These are phyloP conservation scores for Pichiaceae sp. DNA, from an alignment of 1,139 yeast species.

Conservation along the genomic window DNA sequence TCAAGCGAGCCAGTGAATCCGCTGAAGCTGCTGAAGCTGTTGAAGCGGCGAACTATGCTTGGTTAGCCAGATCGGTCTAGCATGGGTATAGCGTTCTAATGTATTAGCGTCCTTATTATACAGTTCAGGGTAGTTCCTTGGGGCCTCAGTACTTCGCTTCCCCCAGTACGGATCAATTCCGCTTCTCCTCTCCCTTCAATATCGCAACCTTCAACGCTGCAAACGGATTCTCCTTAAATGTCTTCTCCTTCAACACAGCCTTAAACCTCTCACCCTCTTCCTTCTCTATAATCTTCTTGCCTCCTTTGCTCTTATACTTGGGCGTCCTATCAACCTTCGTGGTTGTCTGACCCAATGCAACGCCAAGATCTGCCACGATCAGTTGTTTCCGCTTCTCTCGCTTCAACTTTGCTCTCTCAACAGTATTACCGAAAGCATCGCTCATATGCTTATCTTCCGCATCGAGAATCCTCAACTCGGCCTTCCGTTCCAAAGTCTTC, in stretches of 20 bases:
- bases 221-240: constrained; percentile 50
- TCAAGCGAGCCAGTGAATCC: too few relatives aligned
- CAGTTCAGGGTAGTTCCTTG: too few relatives aligned
- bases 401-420: constrained; percentile 15
- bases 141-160: too few relatives aligned
- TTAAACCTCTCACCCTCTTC: constrained; percentile 49
- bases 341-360: background rate
- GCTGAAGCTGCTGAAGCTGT: too few relatives aligned
- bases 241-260: constrained; percentile 40
- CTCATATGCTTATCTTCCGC: background rate
- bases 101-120: too few relatives aligned
- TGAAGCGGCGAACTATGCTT: too few relatives aligned
- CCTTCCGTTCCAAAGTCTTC: background rate
- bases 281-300: constrained; percentile 44
- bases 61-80: too few relatives aligned
- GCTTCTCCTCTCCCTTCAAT: constrained; percentile 5
- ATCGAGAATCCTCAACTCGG: background rate
- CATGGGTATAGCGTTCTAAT: too few relatives aligned
- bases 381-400: constrained; percentile 2
- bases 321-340: constrained; percentile 38
- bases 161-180: too few relatives aligned
- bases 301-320: constrained; percentile 45
- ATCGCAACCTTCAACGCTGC: constrained; percentile 44
- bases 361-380: background rate
- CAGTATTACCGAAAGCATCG: background rate